These are phyloP conservation scores for Dryas octopetala DNA, from an alignment of 306 rosid genomes.

Conservation along the genomic window DNA sequence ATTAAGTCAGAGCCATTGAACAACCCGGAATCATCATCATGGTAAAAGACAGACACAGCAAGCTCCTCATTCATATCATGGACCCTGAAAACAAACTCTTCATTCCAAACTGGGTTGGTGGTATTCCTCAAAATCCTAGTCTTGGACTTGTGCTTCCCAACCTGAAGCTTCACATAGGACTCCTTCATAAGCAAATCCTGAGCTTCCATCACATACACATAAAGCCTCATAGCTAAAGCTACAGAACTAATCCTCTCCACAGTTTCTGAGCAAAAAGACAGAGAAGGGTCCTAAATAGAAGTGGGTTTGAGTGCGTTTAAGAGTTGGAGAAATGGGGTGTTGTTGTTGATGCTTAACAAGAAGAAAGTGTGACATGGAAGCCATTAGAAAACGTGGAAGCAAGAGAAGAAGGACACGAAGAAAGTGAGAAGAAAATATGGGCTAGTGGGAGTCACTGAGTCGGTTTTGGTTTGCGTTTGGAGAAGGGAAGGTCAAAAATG, in stretches of 20 bases:
- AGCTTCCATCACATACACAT: constrained; percentile 74
- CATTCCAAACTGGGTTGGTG: constrained; percentile 58
- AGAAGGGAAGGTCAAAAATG: background rate
- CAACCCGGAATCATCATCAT: constrained; percentile 30
- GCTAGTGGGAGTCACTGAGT: background rate
- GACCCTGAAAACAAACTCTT: constrained; percentile 68
- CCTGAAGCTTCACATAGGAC: constrained; percentile 62
- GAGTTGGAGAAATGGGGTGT: constrained; percentile 5
- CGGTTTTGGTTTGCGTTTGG: constrained; percentile 26
- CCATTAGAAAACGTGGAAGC: constrained; percentile 45
- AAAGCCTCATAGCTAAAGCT: constrained; percentile 44
- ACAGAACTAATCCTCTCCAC: background rate
- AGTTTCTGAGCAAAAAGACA: background rate
- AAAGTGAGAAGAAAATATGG: constrained; percentile 17
- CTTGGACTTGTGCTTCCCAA: constrained; percentile 60
- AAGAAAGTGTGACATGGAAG: constrained; percentile 6
- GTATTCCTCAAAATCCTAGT: constrained; percentile 50
- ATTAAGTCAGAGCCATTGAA: constrained; percentile 40
- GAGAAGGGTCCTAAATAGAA: background rate
- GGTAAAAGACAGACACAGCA: constrained; percentile 42
- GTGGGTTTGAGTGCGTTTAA: constrained; percentile 26
- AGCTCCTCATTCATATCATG: constrained; percentile 52
- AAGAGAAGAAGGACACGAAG: constrained; percentile 42
- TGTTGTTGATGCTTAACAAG: background rate
- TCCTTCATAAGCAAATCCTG: constrained; percentile 48